A percentile compares a stretch with the other conserved stretches of the same genome.
phyloP scores from a whole-genome alignment of 2,329 filamentous ascomycete genomes.

The Diplodia mutila region DNA sequence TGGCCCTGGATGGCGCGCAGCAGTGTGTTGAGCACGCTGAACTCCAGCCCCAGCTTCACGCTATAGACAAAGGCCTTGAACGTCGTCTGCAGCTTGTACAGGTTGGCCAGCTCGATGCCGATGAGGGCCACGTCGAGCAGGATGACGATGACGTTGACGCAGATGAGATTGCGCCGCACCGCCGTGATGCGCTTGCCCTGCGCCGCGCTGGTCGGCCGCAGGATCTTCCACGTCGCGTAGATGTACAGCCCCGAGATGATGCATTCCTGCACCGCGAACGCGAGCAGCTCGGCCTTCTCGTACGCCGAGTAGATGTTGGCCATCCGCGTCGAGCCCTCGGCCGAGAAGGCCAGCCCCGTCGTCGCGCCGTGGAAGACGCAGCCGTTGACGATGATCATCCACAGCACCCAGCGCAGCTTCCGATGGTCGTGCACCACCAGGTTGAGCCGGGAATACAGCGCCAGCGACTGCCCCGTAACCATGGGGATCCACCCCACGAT shows the following conservation, averaged over 20 bases:
- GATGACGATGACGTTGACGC: conserved; percentile 45
- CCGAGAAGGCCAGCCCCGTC: conserved; percentile 59
- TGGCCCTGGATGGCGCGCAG: not conserved
- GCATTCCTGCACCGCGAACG: conserved; percentile 48
- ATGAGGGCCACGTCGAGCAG: conserved; percentile 42
- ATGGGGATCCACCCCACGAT: conserved; percentile 62
- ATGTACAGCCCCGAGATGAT: conserved; percentile 30
- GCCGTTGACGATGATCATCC: conserved; percentile 63
- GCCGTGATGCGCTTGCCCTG: conserved; percentile 33
- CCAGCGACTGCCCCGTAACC: conserved; percentile 65
- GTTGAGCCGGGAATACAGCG: conserved; percentile 66
- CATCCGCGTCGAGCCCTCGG: conserved; percentile 47
- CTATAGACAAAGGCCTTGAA: conserved; percentile 8
- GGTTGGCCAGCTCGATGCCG: conserved; percentile 25
- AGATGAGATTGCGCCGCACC: conserved; percentile 37
- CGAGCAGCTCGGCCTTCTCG: conserved; percentile 51
- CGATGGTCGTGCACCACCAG: conserved; percentile 59
- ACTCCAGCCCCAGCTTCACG: conserved; percentile 16
- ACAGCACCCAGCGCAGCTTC: conserved; percentile 55
- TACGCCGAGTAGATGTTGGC: conserved; percentile 46
- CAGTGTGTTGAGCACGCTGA: conserved; percentile 13
- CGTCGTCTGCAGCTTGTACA: conserved; percentile 11
- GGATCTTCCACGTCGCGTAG: conserved; percentile 3
- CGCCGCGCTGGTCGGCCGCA: not conserved
- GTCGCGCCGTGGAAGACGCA: conserved; percentile 59